phyloP scores from a whole-genome alignment of 2,329 filamentous ascomycete species.

The Cercospora sojina region DNA sequence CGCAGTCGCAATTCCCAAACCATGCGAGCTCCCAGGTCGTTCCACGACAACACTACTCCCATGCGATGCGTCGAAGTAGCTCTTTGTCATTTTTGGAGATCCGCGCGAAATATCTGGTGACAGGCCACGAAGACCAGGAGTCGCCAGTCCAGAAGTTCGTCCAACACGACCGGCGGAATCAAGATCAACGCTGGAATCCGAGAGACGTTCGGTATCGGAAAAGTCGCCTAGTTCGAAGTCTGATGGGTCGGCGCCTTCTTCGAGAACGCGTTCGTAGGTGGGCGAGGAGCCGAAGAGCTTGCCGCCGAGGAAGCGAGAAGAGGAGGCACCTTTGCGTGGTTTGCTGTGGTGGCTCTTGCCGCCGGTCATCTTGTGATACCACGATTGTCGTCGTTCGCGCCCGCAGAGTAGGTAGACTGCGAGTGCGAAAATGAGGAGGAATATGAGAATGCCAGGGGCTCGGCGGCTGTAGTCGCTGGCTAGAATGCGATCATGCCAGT shows the following conservation, averaged over 20 bases:
- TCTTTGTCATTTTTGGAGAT: slow-evolving; percentile 30
- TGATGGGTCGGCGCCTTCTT: slow-evolving; percentile 66
- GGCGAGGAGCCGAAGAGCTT: slow-evolving; percentile 64
- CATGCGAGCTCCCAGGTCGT: slow-evolving; percentile 29
- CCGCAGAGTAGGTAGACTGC: slow-evolving; percentile 74
- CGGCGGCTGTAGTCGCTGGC: slow-evolving; percentile 63
- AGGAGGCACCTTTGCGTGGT: neutral
- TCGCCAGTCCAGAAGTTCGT: slow-evolving; percentile 65
- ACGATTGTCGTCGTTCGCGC: slow-evolving; percentile 64
- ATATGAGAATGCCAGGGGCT: slow-evolving; percentile 72
- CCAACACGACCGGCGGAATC: slow-evolving; percentile 51
- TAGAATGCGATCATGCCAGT: slow-evolving; percentile 63
- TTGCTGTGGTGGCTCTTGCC: slow-evolving; percentile 42
- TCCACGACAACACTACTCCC: slow-evolving; percentile 6
- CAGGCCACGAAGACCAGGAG: slow-evolving; percentile 48
- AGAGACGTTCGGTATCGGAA: slow-evolving; percentile 52
- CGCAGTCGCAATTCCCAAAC: slow-evolving; percentile 25
- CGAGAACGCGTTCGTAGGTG: slow-evolving; percentile 77
- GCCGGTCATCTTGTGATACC: slow-evolving; percentile 58
- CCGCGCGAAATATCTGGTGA: slow-evolving; percentile 35
- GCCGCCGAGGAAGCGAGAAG: slow-evolving; percentile 31
- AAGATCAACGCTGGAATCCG: slow-evolving; percentile 22
- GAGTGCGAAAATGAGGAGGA: slow-evolving; percentile 70
- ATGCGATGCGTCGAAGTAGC: slow-evolving; percentile 49
- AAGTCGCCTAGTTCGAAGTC: slow-evolving; percentile 76